These are phyloP conservation scores for Bryopsis sp. DNA, from an alignment of 139 green algal genomes.

Conservation along the genomic window DNA sequence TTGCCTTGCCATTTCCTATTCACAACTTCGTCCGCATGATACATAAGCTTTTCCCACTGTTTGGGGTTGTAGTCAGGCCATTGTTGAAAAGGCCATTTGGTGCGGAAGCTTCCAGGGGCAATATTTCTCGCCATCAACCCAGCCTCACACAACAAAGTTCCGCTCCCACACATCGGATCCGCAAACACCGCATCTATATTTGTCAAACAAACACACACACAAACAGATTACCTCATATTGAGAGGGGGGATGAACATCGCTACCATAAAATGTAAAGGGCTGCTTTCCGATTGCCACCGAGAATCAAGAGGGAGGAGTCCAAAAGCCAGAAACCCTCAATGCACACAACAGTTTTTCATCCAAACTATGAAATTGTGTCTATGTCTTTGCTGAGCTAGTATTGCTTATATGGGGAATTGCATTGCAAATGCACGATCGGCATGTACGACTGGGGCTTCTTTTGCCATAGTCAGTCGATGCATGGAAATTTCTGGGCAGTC, in stretches of 20 bases:
- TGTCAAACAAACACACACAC: constrained; percentile 8
- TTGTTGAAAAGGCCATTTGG: constrained; percentile 35
- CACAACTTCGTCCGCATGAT: constrained; percentile 16
- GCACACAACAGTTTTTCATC: constrained; percentile 4
- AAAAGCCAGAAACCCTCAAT: neutral
- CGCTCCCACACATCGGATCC: constrained; percentile 89
- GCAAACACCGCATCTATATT: constrained; percentile 38
- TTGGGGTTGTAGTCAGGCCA: constrained; percentile 45
- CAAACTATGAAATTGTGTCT: neutral
- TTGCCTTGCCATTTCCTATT: constrained; percentile 13
- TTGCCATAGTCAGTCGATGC: neutral
- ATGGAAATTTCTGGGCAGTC: neutral
- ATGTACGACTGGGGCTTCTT: neutral
- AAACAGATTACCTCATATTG: neutral
- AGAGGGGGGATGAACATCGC: neutral
- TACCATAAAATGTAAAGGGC: neutral
- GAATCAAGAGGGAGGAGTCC: neutral
- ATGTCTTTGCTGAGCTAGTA: neutral
- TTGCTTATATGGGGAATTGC: neutral
- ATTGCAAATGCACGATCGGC: neutral
- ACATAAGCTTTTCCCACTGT: constrained; percentile 28
- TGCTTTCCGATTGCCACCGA: neutral
- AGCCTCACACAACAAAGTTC: constrained; percentile 83
- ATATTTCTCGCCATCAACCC: constrained; percentile 65
- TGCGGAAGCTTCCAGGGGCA: constrained; percentile 61